phyloP scores from a whole-genome alignment of 257 asterid species.

The Capsicum baccatum region DNA sequence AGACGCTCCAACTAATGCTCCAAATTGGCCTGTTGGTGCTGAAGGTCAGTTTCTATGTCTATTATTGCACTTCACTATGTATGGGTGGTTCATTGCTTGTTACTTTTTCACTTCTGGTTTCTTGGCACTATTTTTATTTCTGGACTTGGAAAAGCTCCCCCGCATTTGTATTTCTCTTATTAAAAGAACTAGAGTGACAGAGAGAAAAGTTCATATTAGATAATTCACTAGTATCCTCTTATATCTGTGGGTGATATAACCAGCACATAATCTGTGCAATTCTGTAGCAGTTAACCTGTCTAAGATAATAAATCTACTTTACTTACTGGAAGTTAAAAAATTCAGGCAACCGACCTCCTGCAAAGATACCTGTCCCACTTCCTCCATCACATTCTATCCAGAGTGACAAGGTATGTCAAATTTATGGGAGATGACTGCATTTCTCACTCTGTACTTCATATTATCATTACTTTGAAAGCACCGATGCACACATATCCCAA shows the following conservation, averaged over 20 bases:
- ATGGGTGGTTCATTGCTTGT: background rate
- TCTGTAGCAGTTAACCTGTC: constrained; percentile 26
- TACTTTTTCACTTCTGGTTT: constrained; percentile 1
- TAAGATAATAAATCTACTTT: background rate
- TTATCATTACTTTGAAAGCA: constrained; percentile 1
- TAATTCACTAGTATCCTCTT: constrained; percentile 6
- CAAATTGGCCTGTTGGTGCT: constrained; percentile 93
- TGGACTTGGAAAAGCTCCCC: constrained; percentile 20
- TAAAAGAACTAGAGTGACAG: constrained; percentile 7
- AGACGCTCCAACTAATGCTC: constrained; percentile 97
- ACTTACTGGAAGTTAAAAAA: constrained; percentile 31
- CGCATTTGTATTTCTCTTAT: constrained; percentile 1
- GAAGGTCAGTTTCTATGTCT: constrained; percentile 63
- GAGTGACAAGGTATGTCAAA: constrained; percentile 67
- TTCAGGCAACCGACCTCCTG: constrained; percentile 86
- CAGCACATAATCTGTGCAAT: background rate
- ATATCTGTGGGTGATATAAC: background rate
- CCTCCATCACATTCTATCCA: constrained; percentile 67
- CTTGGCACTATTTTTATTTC: constrained; percentile 21
- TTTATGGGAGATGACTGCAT: background rate
- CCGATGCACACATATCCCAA: background rate
- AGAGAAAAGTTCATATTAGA: constrained; percentile 23
- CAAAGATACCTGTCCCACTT: constrained; percentile 95
- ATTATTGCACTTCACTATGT: background rate
- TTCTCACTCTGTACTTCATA: background rate